These are phyloP conservation scores for Agrostemma githago DNA, from an alignment of 148 eudicot species.

Conservation along the genomic window DNA sequence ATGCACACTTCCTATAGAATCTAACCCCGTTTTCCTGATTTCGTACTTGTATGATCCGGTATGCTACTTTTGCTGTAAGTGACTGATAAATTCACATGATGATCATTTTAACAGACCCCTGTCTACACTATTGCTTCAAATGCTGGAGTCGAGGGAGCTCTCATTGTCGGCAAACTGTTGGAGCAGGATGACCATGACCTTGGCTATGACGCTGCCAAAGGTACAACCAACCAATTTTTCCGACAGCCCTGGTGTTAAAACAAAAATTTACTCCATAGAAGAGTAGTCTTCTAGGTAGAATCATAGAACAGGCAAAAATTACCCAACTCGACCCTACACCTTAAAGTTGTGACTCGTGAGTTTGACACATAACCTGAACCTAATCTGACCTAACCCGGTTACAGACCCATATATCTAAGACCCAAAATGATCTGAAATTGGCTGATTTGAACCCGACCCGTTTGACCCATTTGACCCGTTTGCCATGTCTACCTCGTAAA, in stretches of 20 bases:
- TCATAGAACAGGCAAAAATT: no score
- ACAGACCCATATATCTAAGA: no score
- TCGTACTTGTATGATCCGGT: background rate
- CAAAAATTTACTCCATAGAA: no score
- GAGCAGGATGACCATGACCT: slow-evolving; percentile 79
- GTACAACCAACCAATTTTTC: slow-evolving; percentile 21
- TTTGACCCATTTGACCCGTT: no score
- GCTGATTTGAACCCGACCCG: no score
- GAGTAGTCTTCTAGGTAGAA: no score
- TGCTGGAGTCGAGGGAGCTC: slow-evolving; percentile 91
- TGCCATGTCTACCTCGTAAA: no score
- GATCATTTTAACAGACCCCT: slow-evolving; percentile 50
- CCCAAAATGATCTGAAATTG: no score
- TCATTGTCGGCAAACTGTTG: slow-evolving; percentile 77
- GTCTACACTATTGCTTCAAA: slow-evolving; percentile 79
- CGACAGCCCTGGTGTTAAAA: background rate
- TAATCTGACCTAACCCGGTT: no score
- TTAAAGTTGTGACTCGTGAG: no score
- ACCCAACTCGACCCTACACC: no score
- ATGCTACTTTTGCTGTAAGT: background rate
- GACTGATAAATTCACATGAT: background rate
- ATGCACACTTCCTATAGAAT: background rate
- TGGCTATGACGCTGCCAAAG: slow-evolving; percentile 93
- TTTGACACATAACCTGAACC: no score
- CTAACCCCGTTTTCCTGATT: background rate